Percentiles rank a stretch among this genome's conserved stretches.
These are phyloP conservation scores for Phlebiopsis gigantea DNA, from an alignment of 768 basidiomycete genomes.

Conservation along the genomic window DNA sequence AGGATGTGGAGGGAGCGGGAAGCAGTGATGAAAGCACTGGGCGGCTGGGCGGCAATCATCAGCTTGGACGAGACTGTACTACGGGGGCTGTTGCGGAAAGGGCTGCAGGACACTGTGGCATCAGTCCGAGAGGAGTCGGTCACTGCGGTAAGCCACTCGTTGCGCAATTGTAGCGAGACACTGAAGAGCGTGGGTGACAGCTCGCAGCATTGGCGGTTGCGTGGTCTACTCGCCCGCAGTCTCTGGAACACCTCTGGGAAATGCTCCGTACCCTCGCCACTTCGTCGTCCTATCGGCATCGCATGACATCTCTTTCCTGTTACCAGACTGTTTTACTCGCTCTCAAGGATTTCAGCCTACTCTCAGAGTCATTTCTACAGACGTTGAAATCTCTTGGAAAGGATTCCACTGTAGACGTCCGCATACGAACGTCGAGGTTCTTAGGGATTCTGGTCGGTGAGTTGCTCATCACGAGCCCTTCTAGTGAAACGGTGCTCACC, in stretches of 20 bases:
- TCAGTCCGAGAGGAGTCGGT: constrained; percentile 79
- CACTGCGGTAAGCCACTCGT: constrained; percentile 42
- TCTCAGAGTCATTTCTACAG: constrained; percentile 47
- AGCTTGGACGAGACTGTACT: constrained; percentile 41
- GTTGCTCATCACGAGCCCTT: constrained; percentile 19
- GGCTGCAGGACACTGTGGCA: constrained; percentile 74
- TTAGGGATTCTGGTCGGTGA: constrained; percentile 51
- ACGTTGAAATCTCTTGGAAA: constrained; percentile 49
- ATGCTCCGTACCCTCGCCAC: constrained; percentile 1
- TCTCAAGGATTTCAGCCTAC: constrained; percentile 24
- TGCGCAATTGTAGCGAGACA: background rate
- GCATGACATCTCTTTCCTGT: constrained; percentile 2
- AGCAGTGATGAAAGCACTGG: constrained; percentile 51
- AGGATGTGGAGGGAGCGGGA: constrained; percentile 81
- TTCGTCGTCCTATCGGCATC: constrained; percentile 1
- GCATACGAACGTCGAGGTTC: constrained; percentile 81
- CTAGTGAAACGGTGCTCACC: background rate
- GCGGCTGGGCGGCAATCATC: constrained; percentile 40
- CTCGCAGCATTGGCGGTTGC: background rate
- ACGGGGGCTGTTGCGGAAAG: constrained; percentile 49
- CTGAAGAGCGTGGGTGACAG: background rate
- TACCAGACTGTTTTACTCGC: constrained; percentile 35
- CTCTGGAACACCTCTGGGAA: constrained; percentile 1
- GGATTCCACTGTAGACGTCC: constrained; percentile 77
- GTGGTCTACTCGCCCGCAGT: background rate